Conservation (phyloP, 148 eudicot species). For the Nepenthes gracilis region DNA sequence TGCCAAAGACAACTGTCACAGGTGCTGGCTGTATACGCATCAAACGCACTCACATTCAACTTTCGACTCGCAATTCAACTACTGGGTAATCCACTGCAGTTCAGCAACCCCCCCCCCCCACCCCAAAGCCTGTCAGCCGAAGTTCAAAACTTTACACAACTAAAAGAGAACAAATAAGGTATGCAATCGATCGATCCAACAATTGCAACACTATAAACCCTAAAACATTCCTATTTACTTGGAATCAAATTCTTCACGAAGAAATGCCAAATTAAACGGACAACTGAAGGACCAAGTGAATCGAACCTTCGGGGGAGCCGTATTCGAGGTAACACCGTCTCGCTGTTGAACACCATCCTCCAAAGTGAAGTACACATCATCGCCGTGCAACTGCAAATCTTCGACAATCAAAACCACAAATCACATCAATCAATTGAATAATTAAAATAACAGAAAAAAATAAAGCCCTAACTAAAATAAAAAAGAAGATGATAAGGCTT, state of each 20-base stretch:
- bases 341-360: constrained; percentile 42
- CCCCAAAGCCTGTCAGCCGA: too few relatives aligned
- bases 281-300: neutral
- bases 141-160: too few relatives aligned
- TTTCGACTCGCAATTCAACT: too few relatives aligned
- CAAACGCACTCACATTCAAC: too few relatives aligned
- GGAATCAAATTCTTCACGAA: neutral
- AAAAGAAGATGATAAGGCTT: neutral
- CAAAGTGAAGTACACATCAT: constrained; percentile 87
- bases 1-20: too few relatives aligned
- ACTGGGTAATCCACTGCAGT: too few relatives aligned
- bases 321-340: constrained; percentile 15
- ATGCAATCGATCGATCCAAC: too few relatives aligned
- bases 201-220: too few relatives aligned
- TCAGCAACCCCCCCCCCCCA: too few relatives aligned
- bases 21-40: too few relatives aligned
- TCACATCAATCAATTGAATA: neutral
- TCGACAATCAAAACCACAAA: constrained; percentile 3
- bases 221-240: too few relatives aligned
- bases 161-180: too few relatives aligned
- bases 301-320: constrained; percentile 43
- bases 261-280: neutral
- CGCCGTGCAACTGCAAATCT: constrained; percentile 96
- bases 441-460: neutral
- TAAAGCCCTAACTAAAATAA: neutral